A percentile compares a stretch with the other conserved stretches of the same genome.
These are phyloP conservation scores for Secale cereale DNA, from an alignment of 176 grass and related monocot species.

Conservation along the genomic window DNA sequence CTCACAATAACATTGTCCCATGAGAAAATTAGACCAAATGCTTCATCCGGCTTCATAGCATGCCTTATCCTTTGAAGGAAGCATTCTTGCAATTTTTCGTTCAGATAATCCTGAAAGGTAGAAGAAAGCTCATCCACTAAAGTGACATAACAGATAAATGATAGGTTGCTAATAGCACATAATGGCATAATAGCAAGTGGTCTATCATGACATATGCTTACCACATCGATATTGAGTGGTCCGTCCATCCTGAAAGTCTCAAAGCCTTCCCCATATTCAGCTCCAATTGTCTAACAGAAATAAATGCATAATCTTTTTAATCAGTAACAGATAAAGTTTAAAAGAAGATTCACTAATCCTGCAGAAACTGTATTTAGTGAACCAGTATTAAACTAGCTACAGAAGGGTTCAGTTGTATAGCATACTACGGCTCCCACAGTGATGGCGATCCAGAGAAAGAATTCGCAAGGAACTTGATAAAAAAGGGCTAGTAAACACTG, in stretches of 20 bases:
- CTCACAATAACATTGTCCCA: slow-evolving; percentile 98
- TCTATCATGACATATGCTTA: slow-evolving; percentile 36
- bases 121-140: slow-evolving; percentile 6
- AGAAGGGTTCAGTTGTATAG: neutral
- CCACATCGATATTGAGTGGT: slow-evolving; percentile 89
- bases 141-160: neutral
- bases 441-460: neutral
- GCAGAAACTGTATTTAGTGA: neutral
- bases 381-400: neutral
- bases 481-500: neutral
- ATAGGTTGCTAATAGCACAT: neutral
- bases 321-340: neutral
- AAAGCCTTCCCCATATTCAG: slow-evolving; percentile 96
- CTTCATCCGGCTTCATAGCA: slow-evolving; percentile 99
- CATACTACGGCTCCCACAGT: neutral
- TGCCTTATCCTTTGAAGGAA: slow-evolving; percentile 98
- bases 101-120: slow-evolving; percentile 77
- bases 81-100: slow-evolving; percentile 89
- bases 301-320: neutral
- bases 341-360: neutral
- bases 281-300: slow-evolving; percentile 70
- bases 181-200: neutral
- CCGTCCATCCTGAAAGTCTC: slow-evolving; percentile 98
- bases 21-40: slow-evolving; percentile 94
- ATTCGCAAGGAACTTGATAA: neutral